Conservation (phyloP, 176 grass and related monocot genomes). For the Aegilops speltoides region DNA sequence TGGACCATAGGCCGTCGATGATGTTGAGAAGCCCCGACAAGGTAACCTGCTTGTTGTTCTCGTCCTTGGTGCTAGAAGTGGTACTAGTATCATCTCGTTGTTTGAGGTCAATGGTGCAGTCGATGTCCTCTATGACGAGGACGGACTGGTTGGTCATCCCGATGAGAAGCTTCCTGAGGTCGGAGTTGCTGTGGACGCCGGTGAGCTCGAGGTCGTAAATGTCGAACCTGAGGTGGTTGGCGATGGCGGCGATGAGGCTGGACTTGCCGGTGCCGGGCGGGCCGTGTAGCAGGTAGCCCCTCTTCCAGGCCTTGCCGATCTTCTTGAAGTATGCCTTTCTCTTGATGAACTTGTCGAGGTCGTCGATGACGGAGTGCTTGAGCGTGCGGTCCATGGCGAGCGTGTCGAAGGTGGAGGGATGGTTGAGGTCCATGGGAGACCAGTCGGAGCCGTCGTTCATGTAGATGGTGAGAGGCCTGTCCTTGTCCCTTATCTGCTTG, state of each 20-base stretch:
- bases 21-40: conserved; percentile 56
- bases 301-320: background rate
- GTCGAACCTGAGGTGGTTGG: conserved; percentile 32
- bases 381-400: conserved; percentile 30
- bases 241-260: conserved; percentile 57
- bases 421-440: conserved; percentile 63
- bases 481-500: background rate
- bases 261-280: conserved; percentile 25
- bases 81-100: background rate
- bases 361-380: background rate
- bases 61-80: background rate
- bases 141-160: conserved; percentile 44
- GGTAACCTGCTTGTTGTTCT: conserved; percentile 7
- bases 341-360: conserved; percentile 22
- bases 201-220: conserved; percentile 50
- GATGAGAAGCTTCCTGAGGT: conserved; percentile 39
- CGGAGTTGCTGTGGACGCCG: conserved; percentile 38
- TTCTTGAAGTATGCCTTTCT: background rate
- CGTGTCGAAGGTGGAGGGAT: conserved; percentile 38
- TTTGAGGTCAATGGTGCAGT: conserved; percentile 3
- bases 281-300: conserved; percentile 61
- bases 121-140: conserved; percentile 72
- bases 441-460: conserved; percentile 19
- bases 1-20: conserved; percentile 34
- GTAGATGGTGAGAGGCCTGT: background rate